Percentiles rank a stretch among this genome's conserved stretches.
These are phyloP conservation scores for Boletus huronensis DNA, from an alignment of 768 basidiomycete genomes.

Conservation along the genomic window DNA sequence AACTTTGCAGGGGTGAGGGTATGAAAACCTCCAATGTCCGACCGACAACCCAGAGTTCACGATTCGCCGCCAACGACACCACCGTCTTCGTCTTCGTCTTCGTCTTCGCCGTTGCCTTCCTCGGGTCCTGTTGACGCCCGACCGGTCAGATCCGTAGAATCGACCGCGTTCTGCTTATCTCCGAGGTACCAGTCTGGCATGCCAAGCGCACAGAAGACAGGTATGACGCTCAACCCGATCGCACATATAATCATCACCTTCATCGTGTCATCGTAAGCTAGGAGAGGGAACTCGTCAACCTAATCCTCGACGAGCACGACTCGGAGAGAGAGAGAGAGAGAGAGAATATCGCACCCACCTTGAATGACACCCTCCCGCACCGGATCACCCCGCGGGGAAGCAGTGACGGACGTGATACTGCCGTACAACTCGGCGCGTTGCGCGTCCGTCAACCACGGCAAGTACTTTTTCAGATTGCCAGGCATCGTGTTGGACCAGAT, in stretches of 20 bases:
- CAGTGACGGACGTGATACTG: constrained; percentile 49
- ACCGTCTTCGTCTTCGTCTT: background rate
- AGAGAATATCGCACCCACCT: constrained; percentile 37
- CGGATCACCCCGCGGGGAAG: constrained; percentile 49
- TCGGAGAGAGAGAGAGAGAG: background rate
- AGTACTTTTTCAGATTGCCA: constrained; percentile 47
- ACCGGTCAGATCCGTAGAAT: constrained; percentile 31
- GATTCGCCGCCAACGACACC: background rate
- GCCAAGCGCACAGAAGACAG: constrained; percentile 53
- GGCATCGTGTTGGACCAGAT: constrained; percentile 72
- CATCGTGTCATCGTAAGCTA: constrained; percentile 58
- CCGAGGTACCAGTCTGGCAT: constrained; percentile 69
- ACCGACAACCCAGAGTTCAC: background rate
- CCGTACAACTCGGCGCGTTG: constrained; percentile 50
- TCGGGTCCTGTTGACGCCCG: background rate
- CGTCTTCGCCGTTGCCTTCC: background rate
- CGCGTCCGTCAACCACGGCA: constrained; percentile 46
- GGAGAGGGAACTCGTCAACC: background rate
- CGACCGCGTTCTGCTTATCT: constrained; percentile 68
- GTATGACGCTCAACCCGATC: constrained; percentile 51
- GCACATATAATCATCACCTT: constrained; percentile 53
- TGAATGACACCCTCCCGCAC: constrained; percentile 62
- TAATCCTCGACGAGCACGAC: background rate
- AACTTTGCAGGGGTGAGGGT: background rate
- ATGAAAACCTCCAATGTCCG: background rate